A percentile compares a stretch with the other conserved stretches of the same genome.
phyloP scores from a whole-genome alignment of 306 rosid species.

The Malus fusca region DNA sequence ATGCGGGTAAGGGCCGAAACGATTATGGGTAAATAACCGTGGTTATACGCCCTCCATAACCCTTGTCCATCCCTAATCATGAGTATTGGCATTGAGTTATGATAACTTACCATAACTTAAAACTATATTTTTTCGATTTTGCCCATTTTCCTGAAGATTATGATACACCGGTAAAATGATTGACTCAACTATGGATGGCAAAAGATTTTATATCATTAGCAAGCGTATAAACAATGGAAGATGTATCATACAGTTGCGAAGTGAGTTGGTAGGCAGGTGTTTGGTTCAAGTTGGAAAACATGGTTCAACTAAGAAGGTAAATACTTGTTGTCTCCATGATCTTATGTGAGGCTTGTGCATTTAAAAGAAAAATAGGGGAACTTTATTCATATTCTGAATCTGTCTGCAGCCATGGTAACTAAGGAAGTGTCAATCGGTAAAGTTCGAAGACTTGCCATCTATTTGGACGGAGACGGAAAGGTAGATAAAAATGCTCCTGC shows the following conservation, averaged over 20 bases:
- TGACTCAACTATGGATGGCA: constrained; percentile 2
- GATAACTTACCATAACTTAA: not conserved
- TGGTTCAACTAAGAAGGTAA: not conserved
- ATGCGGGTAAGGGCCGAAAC: too few species aligned
- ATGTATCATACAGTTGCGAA: not conserved
- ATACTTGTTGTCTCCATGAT: not conserved
- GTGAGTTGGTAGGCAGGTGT: not conserved
- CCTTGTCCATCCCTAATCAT: not conserved
- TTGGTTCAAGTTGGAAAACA: not conserved
- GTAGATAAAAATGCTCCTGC: accelerated
- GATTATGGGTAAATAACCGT: too few species aligned
- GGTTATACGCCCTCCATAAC: too few species aligned
- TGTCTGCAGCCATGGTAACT: not conserved
- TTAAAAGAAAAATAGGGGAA: not conserved
- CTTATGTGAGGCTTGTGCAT: not conserved
- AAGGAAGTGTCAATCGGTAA: not conserved
- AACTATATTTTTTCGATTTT: not conserved
- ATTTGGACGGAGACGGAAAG: not conserved
- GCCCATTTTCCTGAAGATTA: not conserved
- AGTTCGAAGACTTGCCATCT: not conserved
- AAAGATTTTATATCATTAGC: not conserved
- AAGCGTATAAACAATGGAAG: not conserved
- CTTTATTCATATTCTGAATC: not conserved
- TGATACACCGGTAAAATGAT: not conserved
- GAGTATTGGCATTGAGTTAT: constrained; percentile 8